Base-by-base conservation (phyloP, 805 yeast species). In the Wickerhamomyces ciferrii region DNA sequence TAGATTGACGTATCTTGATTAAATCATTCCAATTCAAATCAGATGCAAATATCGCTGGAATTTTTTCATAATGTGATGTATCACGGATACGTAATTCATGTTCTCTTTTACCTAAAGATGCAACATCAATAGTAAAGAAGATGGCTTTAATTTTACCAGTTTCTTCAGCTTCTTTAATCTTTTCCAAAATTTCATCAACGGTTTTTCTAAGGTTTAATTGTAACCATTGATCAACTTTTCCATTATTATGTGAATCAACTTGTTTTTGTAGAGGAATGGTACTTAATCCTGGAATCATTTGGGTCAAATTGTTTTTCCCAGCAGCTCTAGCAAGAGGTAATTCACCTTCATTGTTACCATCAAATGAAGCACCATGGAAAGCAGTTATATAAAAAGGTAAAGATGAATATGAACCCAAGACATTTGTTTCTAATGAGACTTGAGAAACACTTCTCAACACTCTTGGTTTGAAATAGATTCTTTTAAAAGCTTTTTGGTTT, bases 91-190 rank as follows among this genome's bases (percentile, higher is more conserved):
- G 23, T 2, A 25, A 17, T 10, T 44, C 40, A 14, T 74, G 70
- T 52, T 76, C 82, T 43, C 84, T 62, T 41, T 74, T 66, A 2
- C 84, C 84, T 42, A 78, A 64, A 41, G 69, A 70, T 0, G 82
- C 78, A 19, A 79, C 70, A 55, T 79, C 84, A 17, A 78, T 78
- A 4, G 83, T 79, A 44, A 79, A 69, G 48, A 77, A 74, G 3
- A 79, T 50, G 0, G 73, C 82, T 53, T 72, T 72, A 43, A 74
- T 61, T 9, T 72, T 71, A 5, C 60, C 62, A 14, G 66, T 56
- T 15, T 55, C 54, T 43, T 72, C 73, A 20, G 72, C 72, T 36
- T 67, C 68, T 43, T 60, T 61, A 14, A 77, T 61, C 42, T 62
- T 54, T 14, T 61, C 51, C 7, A 48, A 50, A 15, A 55, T 48